Percentiles rank a stretch among this genome's conserved stretches.
Evolutionary conservation across 2,329 filamentous ascomycete species (phyloP).

Genomic region (Verticillium alfalfae): DNA sequence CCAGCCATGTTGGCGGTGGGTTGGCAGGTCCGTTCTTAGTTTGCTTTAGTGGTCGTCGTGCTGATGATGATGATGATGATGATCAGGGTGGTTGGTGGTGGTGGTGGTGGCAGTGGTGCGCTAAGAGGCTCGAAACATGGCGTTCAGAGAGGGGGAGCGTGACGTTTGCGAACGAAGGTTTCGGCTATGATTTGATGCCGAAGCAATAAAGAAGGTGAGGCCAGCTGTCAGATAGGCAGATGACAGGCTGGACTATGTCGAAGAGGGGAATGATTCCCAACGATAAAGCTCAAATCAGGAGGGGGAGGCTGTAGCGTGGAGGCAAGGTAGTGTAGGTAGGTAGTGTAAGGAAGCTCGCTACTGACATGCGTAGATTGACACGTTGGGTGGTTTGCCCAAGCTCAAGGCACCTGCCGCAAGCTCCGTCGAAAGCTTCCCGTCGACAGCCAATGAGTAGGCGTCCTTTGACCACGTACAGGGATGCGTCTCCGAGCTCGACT

Average conservation of each 20-base stretch:
- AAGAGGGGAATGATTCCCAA: not conserved
- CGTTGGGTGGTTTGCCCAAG: not conserved
- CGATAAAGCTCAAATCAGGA: not conserved
- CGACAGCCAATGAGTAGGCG: not conserved
- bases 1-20: conserved; percentile 26
- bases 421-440: not conserved
- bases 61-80: not conserved
- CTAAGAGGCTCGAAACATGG: conserved; percentile 9
- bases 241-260: not conserved
- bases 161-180: not conserved
- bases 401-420: not conserved
- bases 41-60: not conserved
- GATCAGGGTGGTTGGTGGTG: not conserved
- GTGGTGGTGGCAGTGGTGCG: not conserved
- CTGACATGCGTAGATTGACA: not conserved
- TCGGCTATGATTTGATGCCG: not conserved
- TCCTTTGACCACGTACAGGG: not conserved
- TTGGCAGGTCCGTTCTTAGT: not conserved
- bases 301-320: not conserved
- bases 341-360: not conserved
- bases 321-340: no score
- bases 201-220: not conserved
- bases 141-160: not conserved
- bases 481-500: not conserved
- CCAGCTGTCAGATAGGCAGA: not conserved